These are phyloP conservation scores for Dendrobium nobile DNA, from an alignment of 106 monocot species.

Conservation along the genomic window DNA sequence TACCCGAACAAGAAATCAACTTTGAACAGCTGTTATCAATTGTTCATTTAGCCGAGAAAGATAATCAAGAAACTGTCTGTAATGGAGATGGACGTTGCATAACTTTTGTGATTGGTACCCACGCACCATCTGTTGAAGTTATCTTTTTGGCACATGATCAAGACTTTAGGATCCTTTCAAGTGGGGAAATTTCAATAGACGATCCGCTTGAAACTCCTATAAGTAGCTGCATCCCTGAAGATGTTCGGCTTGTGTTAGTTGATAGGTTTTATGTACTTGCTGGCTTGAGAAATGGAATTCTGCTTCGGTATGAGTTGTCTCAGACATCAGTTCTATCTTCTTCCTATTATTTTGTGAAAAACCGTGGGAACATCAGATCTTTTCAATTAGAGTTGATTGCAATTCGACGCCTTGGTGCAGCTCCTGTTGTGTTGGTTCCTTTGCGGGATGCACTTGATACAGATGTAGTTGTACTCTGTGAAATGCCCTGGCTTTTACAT, in stretches of 20 bases:
- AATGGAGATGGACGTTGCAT: constrained; percentile 22
- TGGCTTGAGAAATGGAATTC: constrained; percentile 98
- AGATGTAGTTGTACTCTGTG: constrained; percentile 84
- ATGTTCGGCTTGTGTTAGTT: constrained; percentile 71
- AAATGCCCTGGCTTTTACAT: constrained; percentile 88
- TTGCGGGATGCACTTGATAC: constrained; percentile 63
- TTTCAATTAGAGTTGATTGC: constrained; percentile 62
- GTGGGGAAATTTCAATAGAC: constrained; percentile 64
- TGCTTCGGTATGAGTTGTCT: constrained; percentile 93
- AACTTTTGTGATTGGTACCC: constrained; percentile 79
- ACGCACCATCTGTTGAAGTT: constrained; percentile 83
- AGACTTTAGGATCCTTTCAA: constrained; percentile 41
- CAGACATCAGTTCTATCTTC: constrained; percentile 5
- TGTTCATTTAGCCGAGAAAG: constrained; percentile 12
- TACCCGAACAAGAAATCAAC: constrained; percentile 34
- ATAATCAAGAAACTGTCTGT: constrained; percentile 10
- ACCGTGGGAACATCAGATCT: constrained; percentile 17
- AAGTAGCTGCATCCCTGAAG: constrained; percentile 80
- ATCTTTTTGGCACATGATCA: constrained; percentile 36
- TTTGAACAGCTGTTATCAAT: constrained; percentile 12
- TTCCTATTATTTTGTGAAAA: constrained; percentile 9
- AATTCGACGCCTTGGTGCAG: constrained; percentile 67
- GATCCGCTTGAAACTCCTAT: constrained; percentile 64
- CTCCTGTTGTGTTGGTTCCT: constrained; percentile 80
- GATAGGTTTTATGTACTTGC: constrained; percentile 69